Evolutionary conservation across 257 asterid species (phyloP), one percentile per base, ranked within the genome.

Genomic region (Nemophila menziesii): DNA sequence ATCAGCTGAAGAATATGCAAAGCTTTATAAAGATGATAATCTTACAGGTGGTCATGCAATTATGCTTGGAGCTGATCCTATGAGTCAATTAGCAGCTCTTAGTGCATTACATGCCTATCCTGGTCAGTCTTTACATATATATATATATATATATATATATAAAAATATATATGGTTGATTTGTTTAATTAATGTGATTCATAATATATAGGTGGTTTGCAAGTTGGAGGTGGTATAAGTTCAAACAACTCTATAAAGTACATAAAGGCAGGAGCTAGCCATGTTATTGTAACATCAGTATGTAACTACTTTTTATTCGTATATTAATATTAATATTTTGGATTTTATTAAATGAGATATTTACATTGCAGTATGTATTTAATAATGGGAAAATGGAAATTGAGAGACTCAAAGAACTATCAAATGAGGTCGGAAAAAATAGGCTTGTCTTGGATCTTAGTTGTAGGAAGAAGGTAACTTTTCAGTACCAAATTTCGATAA

Each of bases 231-330:
- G 95, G 98, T 52, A 70, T 89, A 79, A 80, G 67, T 68, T 50
- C 93, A 51, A 64, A 56, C 53, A 84, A 89, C 55, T 92, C 95
- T 61, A 58, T 61, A 56, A 78, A 71, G 70, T 89, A 75, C 75
- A 62, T 89, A 60, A 74, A 80, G 17, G 80, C 74, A 70, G 98
- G 98, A 70, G 94, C 98, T 64, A 89, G 98, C 75, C 98, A 89
- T 74, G 80, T 80, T 60, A 78, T 89, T 61, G 93, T 89, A 56
- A 89, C 95, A 58, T 89, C 95, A 33, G 96, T 89, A 78, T 39
- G 96, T 72, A n/a, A n/a, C n/a, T n/a, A n/a, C n/a, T 29, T 29
- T 29, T 29, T 13, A 7, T 29, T 29, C 12, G 5, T 29, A 2
- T 29, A 24, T 29, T 29, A 4, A 6, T 41, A n/a, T 19, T 17